Evolutionary conservation across 2,329 filamentous ascomycete genomes (phyloP).

Genomic region (Reticulascus tulasneorum): DNA sequence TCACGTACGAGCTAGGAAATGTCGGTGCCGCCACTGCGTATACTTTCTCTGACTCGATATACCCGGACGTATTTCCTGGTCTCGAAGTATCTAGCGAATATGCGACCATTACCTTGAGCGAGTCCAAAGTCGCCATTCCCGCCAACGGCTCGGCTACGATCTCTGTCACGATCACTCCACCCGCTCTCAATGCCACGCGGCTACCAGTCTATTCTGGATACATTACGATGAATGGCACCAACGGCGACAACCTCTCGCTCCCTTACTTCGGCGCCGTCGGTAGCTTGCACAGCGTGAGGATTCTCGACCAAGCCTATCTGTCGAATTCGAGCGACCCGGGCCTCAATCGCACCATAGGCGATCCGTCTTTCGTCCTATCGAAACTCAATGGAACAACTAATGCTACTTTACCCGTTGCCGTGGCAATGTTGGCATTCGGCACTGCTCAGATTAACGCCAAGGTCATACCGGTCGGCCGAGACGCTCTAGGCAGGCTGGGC

Average conservation of each 20-base stretch:
- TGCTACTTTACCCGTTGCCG: slow-evolving; percentile 24
- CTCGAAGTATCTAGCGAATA: slow-evolving; percentile 35
- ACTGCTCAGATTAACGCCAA: slow-evolving; percentile 39
- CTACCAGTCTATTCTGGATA: slow-evolving; percentile 42
- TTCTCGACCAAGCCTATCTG: slow-evolving; percentile 25
- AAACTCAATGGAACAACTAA: slow-evolving; percentile 31
- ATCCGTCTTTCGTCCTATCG: slow-evolving; percentile 42
- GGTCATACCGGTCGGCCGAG: slow-evolving; percentile 33
- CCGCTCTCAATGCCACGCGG: slow-evolving; percentile 24
- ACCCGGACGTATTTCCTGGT: slow-evolving; percentile 41
- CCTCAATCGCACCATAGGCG: neutral
- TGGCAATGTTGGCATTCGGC: slow-evolving; percentile 42
- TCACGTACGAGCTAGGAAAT: slow-evolving; percentile 51
- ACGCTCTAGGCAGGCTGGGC: slow-evolving; percentile 37
- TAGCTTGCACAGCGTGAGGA: slow-evolving; percentile 7
- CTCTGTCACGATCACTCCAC: slow-evolving; percentile 38
- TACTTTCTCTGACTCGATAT: slow-evolving; percentile 33
- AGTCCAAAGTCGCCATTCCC: slow-evolving; percentile 38
- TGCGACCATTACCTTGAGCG: slow-evolving; percentile 39
- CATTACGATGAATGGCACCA: slow-evolving; percentile 34
- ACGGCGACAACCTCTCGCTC: slow-evolving; percentile 21
- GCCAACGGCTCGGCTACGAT: slow-evolving; percentile 38
- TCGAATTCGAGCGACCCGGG: slow-evolving; percentile 30
- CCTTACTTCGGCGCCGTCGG: slow-evolving; percentile 10
- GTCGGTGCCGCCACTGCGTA: slow-evolving; percentile 50